Conservation (phyloP, 192 early-diverging fungal species). For the Coemansia sp. region DNA sequence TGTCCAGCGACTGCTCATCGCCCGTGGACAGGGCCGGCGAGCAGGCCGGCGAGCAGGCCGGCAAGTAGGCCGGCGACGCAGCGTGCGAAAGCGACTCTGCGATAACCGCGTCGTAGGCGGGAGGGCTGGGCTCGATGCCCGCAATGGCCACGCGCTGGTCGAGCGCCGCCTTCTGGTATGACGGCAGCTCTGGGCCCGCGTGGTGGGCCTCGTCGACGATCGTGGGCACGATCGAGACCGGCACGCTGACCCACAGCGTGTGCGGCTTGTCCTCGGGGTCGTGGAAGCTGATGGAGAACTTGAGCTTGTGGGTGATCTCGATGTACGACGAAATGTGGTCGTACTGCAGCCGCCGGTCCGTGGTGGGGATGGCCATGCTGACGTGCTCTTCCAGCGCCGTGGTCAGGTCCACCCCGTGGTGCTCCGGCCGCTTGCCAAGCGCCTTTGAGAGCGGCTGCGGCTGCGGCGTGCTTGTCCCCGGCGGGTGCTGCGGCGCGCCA, state of each 20-base stretch:
- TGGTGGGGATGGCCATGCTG: slow-evolving; percentile 29
- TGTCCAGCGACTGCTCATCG: background rate
- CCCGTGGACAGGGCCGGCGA: background rate
- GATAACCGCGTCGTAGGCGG: slow-evolving; percentile 36
- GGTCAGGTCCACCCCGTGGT: slow-evolving; percentile 33
- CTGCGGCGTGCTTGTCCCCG: slow-evolving; percentile 1
- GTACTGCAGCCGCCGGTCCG: slow-evolving; percentile 38
- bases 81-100: slow-evolving; percentile 14
- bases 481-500: background rate
- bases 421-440: slow-evolving; percentile 5
- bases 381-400: slow-evolving; percentile 31
- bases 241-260: slow-evolving; percentile 51
- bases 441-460: background rate
- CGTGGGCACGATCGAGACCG: slow-evolving; percentile 41
- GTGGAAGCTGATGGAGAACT: slow-evolving; percentile 46
- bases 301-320: slow-evolving; percentile 51
- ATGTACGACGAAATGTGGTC: slow-evolving; percentile 50
- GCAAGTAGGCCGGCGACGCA: background rate
- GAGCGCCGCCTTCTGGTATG: slow-evolving; percentile 37
- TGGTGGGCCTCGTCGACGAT: slow-evolving; percentile 24
- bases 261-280: slow-evolving; percentile 32
- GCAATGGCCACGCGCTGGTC: slow-evolving; percentile 30
- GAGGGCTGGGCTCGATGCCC: slow-evolving; percentile 27
- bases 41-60: background rate
- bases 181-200: slow-evolving; percentile 30